phyloP scores from a whole-genome alignment of 2,329 filamentous ascomycete genomes.

The Clarireedia monteithiana region DNA sequence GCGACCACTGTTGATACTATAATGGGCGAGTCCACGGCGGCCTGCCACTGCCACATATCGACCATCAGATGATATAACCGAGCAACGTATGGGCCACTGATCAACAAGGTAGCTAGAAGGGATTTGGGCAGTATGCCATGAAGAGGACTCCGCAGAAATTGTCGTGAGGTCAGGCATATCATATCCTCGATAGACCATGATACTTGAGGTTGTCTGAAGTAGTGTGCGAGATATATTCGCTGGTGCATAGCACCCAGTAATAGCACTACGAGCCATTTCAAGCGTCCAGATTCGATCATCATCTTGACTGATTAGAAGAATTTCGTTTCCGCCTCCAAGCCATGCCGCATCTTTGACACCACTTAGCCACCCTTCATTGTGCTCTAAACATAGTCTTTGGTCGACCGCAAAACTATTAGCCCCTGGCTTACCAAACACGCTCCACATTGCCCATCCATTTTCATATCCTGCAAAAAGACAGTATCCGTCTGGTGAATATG shows the following conservation, averaged over 20 bases:
- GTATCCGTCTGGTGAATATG: constrained; percentile 92
- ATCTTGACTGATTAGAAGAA: constrained; percentile 63
- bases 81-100: constrained; percentile 87
- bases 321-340: constrained; percentile 81
- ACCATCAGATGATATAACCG: constrained; percentile 84
- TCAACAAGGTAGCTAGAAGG: constrained; percentile 78
- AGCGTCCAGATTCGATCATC: constrained; percentile 79
- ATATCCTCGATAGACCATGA: constrained; percentile 91
- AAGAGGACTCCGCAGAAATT: constrained; percentile 81
- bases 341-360: constrained; percentile 73
- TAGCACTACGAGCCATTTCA: constrained; percentile 90
- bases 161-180: constrained; percentile 85
- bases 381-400: constrained; percentile 50
- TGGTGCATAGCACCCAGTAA: constrained; percentile 83
- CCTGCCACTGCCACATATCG: constrained; percentile 96
- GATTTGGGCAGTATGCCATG: constrained; percentile 92
- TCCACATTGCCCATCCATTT: constrained; percentile 92
- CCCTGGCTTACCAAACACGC: constrained; percentile 87
- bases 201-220: constrained; percentile 76
- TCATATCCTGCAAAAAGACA: constrained; percentile 92
- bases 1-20: constrained; percentile 85
- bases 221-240: constrained; percentile 86
- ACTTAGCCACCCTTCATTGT: constrained; percentile 77
- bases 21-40: constrained; percentile 83
- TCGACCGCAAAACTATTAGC: constrained; percentile 77